phyloP scores from a whole-genome alignment of 2,329 filamentous ascomycete species.

The Pezicula radicicola region DNA sequence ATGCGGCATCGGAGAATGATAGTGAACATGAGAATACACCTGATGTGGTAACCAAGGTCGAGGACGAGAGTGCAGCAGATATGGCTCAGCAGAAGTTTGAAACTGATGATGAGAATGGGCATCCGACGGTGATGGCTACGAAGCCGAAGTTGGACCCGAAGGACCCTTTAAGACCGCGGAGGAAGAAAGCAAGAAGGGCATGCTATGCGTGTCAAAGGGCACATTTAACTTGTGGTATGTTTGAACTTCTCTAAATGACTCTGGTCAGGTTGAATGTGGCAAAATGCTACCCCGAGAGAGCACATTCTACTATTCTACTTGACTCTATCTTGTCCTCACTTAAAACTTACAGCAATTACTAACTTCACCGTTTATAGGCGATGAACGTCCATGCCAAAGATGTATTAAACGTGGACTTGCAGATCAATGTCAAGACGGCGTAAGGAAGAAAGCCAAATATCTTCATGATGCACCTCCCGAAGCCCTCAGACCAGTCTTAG shows the following conservation, averaged over 20 bases:
- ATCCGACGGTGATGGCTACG: conserved; percentile 41
- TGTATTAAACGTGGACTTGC: conserved; percentile 93
- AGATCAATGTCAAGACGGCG: conserved; percentile 90
- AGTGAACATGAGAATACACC: conserved; percentile 29
- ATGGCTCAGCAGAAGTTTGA: conserved; percentile 30
- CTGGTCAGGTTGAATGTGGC: conserved; percentile 1
- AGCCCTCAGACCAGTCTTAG: conserved; percentile 81
- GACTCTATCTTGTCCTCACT: too few relatives aligned
- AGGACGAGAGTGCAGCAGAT: conserved; percentile 27
- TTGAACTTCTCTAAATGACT: conserved; percentile 18
- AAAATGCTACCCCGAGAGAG: neutral
- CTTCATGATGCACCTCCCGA: conserved; percentile 93
- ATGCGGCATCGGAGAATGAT: conserved; percentile 31
- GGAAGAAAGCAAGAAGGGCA: conserved; percentile 93
- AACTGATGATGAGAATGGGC: conserved; percentile 28
- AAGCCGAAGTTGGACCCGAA: conserved; percentile 75
- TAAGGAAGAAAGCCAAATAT: conserved; percentile 98
- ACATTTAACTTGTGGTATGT: conserved; percentile 97
- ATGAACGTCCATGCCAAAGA: conserved; percentile 89
- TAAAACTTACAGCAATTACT: conserved; percentile 13
- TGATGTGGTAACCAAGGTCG: conserved; percentile 26
- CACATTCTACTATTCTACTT: too few relatives aligned
- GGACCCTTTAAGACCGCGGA: conserved; percentile 81
- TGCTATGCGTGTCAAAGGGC: conserved; percentile 97
- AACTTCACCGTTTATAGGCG: conserved; percentile 54